These are phyloP conservation scores for Xylaria sp. DNA, from an alignment of 2,329 filamentous ascomycete species.

Conservation along the genomic window DNA sequence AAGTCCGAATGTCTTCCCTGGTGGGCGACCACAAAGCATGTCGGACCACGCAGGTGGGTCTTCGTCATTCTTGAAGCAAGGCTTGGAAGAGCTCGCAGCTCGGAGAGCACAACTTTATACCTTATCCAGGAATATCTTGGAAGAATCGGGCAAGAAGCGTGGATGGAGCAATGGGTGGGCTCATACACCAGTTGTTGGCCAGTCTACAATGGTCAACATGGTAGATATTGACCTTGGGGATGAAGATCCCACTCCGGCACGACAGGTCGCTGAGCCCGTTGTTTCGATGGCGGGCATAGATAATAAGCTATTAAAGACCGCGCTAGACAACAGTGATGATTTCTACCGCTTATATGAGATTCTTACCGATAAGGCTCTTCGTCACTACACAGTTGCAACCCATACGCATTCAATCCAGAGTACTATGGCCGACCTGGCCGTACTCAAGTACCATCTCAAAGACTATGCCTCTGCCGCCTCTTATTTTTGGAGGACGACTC, in stretches of 20 bases:
- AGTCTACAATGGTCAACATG: constrained; percentile 59
- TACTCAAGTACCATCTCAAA: constrained; percentile 80
- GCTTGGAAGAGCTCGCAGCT: constrained; percentile 84
- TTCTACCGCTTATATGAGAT: constrained; percentile 77
- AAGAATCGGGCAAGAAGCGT: constrained; percentile 75
- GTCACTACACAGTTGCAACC: constrained; percentile 83
- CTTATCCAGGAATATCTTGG: constrained; percentile 81
- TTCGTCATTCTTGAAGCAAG: constrained; percentile 67
- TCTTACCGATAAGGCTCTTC: constrained; percentile 85
- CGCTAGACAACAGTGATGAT: constrained; percentile 69
- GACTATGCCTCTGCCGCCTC: constrained; percentile 79
- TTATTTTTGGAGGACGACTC: constrained; percentile 82
- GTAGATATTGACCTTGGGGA: constrained; percentile 68
- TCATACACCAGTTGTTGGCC: constrained; percentile 63
- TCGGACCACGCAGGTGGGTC: constrained; percentile 56
- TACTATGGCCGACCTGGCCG: constrained; percentile 84
- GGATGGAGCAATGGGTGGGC: constrained; percentile 84
- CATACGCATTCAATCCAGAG: constrained; percentile 81
- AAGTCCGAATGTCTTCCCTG: constrained; percentile 66
- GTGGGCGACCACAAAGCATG: constrained; percentile 52
- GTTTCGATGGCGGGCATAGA: constrained; percentile 60
- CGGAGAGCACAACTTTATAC: constrained; percentile 84
- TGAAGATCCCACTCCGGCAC: constrained; percentile 50
- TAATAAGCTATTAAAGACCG: constrained; percentile 68
- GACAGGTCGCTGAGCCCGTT: constrained; percentile 22